Conservation (phyloP, 1,139 yeast species). For the Kluyveromyces sp. region DNA sequence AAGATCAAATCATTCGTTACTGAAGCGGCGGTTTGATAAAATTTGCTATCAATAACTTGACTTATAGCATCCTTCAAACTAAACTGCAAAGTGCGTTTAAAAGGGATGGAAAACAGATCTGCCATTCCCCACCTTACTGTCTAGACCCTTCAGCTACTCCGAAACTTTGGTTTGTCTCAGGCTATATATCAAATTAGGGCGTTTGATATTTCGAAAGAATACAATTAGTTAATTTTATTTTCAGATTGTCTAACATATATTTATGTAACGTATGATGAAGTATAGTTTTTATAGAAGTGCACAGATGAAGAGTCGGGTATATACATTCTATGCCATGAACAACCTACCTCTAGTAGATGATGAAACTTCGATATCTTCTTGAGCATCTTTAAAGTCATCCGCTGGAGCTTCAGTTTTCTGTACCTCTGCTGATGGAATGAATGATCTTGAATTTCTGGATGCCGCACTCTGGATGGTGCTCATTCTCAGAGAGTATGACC, state of each 20-base stretch:
- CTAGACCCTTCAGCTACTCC: too few relatives aligned
- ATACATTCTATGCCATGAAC: slow-evolving; percentile 9
- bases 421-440: slow-evolving; percentile 3
- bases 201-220: too few relatives aligned
- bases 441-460: slow-evolving; percentile 6
- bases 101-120: slow-evolving; percentile 46
- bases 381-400: slow-evolving; percentile 27
- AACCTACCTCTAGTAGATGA: slow-evolving; percentile 21
- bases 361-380: slow-evolving; percentile 18
- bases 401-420: slow-evolving; percentile 7
- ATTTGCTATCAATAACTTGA: slow-evolving; percentile 48
- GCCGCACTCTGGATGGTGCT: slow-evolving; percentile 10
- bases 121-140: slow-evolving; percentile 11
- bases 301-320: too few relatives aligned
- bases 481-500: slow-evolving; percentile 20
- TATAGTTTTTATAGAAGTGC: too few relatives aligned
- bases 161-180: neutral
- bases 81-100: slow-evolving; percentile 42
- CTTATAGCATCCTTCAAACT: slow-evolving; percentile 42
- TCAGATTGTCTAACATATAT: too few relatives aligned
- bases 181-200: neutral
- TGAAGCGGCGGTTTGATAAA: slow-evolving; percentile 55
- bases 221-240: too few relatives aligned
- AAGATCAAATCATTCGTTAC: slow-evolving; percentile 47
- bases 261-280: too few relatives aligned